Conservation (phyloP, 2,329 filamentous ascomycete genomes). For the Grosmannia penicillata region DNA sequence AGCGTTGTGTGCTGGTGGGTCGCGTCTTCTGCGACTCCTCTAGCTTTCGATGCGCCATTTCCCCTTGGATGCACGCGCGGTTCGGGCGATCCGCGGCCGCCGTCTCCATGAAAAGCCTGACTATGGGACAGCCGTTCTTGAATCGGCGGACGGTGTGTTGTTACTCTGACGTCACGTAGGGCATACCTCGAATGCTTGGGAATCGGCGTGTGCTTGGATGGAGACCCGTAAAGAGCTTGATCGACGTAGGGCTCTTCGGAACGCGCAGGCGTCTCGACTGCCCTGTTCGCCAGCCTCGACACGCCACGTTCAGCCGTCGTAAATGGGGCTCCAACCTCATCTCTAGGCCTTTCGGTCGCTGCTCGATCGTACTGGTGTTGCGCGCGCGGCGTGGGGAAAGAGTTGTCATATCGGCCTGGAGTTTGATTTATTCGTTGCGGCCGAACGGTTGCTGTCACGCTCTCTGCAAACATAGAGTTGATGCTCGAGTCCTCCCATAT, state of each 20-base stretch:
- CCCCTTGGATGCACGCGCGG: conserved; percentile 4
- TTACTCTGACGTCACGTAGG: conserved; percentile 21
- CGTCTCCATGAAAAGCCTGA: conserved; percentile 4
- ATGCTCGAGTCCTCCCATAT: conserved; percentile 22
- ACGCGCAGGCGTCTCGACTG: conserved; percentile 11
- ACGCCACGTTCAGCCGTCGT: conserved; percentile 18
- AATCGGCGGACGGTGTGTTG: conserved; percentile 11
- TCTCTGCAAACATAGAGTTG: conserved; percentile 16
- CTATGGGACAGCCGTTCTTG: conserved; percentile 6
- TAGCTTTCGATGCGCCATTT: conserved; percentile 3
- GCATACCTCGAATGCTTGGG: conserved; percentile 22
- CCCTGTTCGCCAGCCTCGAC: conserved; percentile 17
- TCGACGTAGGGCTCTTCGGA: conserved; percentile 14
- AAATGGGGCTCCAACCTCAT: neutral
- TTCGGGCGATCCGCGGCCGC: conserved; percentile 11
- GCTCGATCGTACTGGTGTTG: conserved; percentile 11
- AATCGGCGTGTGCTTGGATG: conserved; percentile 13
- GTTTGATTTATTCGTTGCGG: neutral
- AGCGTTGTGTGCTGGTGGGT: conserved; percentile 14
- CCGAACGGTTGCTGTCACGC: conserved; percentile 4
- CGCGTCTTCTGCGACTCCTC: conserved; percentile 11
- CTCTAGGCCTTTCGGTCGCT: neutral
- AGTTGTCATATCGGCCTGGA: conserved; percentile 6
- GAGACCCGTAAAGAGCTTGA: conserved; percentile 13
- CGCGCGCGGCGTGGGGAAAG: conserved; percentile 9